A percentile compares a stretch with the other conserved stretches of the same genome.
These are phyloP conservation scores for Calonectria honghensis DNA, from an alignment of 2,329 filamentous ascomycete genomes.

Conservation along the genomic window DNA sequence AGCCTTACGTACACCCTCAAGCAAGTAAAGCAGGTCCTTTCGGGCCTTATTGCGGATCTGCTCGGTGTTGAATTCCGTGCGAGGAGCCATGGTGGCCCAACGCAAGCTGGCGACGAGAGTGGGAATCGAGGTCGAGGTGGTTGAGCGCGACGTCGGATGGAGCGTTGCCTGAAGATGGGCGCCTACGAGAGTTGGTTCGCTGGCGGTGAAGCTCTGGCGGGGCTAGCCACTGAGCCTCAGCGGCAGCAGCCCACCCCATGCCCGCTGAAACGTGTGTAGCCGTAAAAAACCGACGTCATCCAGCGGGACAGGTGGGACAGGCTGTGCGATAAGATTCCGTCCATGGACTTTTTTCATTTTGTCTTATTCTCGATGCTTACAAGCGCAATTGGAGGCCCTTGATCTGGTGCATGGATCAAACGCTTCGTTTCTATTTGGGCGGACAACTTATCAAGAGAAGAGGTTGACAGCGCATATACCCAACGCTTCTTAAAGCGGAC, in stretches of 20 bases:
- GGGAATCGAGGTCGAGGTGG: conserved; percentile 37
- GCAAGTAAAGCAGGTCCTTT: conserved; percentile 90
- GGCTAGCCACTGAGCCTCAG: conserved; percentile 36
- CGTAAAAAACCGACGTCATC: conserved; percentile 41
- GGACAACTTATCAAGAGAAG: not conserved
- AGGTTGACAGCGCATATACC: not conserved
- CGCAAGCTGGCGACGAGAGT: conserved; percentile 51
- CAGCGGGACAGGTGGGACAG: conserved; percentile 22
- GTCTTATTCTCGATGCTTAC: not conserved
- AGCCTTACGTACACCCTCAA: conserved; percentile 89
- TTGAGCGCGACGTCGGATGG: conserved; percentile 45
- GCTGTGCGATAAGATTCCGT: not conserved
- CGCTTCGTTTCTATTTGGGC: not conserved
- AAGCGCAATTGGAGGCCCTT: not conserved
- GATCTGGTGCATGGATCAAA: not conserved
- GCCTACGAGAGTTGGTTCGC: conserved; percentile 32
- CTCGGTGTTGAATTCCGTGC: conserved; percentile 82
- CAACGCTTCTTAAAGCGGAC: not conserved
- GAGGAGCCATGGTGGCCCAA: conserved; percentile 80
- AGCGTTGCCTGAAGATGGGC: conserved; percentile 29
- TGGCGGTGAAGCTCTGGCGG: conserved; percentile 45
- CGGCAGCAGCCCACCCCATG: conserved; percentile 12
- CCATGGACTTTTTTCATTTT: not conserved
- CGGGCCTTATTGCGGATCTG: conserved; percentile 88
- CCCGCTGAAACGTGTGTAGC: conserved; percentile 30